Evolutionary conservation across 495 filamentous ascomycete genomes (phyloP).

Genomic region (Xylaria intraflava): DNA sequence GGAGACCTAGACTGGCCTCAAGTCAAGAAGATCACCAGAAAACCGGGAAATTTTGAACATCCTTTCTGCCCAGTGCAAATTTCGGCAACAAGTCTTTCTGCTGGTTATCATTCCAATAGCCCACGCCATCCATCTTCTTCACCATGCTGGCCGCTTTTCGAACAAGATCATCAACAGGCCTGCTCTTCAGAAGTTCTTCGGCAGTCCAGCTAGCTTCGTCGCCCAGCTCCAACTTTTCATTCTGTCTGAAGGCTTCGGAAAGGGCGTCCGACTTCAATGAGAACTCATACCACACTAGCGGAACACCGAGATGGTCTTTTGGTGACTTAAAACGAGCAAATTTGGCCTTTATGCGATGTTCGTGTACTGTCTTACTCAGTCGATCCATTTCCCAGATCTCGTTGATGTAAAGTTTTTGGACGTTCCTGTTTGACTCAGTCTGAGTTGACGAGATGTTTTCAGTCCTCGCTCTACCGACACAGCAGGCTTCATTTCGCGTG

Average conservation of each 20-base stretch:
- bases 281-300: slow-evolving; percentile 38
- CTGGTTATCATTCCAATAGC: slow-evolving; percentile 23
- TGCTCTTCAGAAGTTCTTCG: slow-evolving; percentile 17
- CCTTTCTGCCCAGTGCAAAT: not conserved
- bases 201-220: slow-evolving; percentile 34
- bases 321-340: not conserved
- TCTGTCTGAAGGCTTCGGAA: slow-evolving; percentile 29
- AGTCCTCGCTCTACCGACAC: slow-evolving; percentile 7
- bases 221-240: slow-evolving; percentile 32
- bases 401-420: slow-evolving; percentile 31
- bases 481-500: slow-evolving; percentile 25
- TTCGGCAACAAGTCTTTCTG: slow-evolving; percentile 5
- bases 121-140: slow-evolving; percentile 31
- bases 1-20: not conserved
- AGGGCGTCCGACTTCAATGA: slow-evolving; percentile 25
- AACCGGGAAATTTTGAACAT: not conserved
- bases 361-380: not conserved
- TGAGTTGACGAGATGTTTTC: slow-evolving; percentile 5
- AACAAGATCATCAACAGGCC: slow-evolving; percentile 21
- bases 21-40: not conserved
- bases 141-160: slow-evolving; percentile 27
- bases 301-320: slow-evolving; percentile 1
- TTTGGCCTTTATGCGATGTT: not conserved
- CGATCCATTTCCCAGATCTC: slow-evolving; percentile 30
- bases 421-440: not conserved